These are phyloP conservation scores for Chlamydomonas sphaeroides DNA, from an alignment of 139 green algal species.

Conservation along the genomic window DNA sequence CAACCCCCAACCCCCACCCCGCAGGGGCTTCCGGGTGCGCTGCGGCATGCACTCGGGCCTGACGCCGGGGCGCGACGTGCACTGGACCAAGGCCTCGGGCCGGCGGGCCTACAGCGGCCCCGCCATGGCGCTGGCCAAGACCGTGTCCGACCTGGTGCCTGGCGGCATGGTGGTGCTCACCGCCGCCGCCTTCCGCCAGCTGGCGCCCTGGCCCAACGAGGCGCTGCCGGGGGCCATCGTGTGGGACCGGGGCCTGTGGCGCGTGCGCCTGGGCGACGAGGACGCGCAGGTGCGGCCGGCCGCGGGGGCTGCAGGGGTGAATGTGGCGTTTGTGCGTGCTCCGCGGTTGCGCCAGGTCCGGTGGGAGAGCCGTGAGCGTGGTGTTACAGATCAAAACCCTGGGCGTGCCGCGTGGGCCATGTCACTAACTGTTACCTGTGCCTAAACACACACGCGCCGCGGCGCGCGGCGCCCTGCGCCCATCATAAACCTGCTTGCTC, in stretches of 20 bases:
- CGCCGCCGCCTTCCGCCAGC: not conserved
- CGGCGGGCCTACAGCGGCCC: conserved; percentile 28
- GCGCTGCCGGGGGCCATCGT: conserved; percentile 21
- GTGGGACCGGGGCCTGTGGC: conserved; percentile 14
- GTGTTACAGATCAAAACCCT: too few species aligned
- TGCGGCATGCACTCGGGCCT: conserved; percentile 34
- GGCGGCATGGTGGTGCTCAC: conserved; percentile 39
- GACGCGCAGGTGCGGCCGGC: not conserved
- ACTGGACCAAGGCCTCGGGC: conserved; percentile 20
- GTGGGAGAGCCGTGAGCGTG: too few species aligned
- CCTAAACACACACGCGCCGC: too few species aligned
- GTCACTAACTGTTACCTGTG: too few species aligned
- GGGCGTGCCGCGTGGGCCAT: too few species aligned
- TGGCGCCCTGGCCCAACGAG: not conserved
- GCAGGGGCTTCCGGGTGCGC: conserved; percentile 34
- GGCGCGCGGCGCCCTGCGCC: too few species aligned
- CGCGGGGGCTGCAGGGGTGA: too few species aligned
- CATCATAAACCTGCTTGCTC: too few species aligned
- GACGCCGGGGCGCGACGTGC: conserved; percentile 9
- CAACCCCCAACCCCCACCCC: too few species aligned
- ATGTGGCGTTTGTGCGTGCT: too few species aligned
- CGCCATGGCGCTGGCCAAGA: conserved; percentile 34
- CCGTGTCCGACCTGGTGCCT: conserved; percentile 26
- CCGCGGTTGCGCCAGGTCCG: too few species aligned
- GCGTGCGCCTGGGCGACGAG: not conserved